Evolutionary conservation across 257 asterid species (phyloP), one percentile per base, ranked within the genome.

Genomic region (Vinca minor): DNA sequence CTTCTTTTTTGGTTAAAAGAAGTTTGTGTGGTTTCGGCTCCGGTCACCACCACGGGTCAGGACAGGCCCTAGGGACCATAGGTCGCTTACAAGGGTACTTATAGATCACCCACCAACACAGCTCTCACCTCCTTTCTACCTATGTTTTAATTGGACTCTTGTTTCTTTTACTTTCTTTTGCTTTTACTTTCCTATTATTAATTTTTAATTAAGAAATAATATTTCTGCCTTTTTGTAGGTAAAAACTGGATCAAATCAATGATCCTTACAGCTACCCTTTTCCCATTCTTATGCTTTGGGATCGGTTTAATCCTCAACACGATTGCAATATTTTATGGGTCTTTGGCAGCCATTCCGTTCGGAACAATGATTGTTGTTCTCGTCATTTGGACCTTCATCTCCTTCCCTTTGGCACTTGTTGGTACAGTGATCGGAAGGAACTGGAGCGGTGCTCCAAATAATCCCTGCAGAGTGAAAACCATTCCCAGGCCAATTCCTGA

Each of bases 401-500:
- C 91, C 64, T 82, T 84, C 46, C 91, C 89, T 50, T 42, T 83
- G 56, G 83, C 87, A 28, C 81, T 83, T 74, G 73, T 83, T 63
- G 89, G 89, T 58, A 83, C 86, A 52, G 86, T 83, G n/a, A 63
- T 81, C 68, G 89, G 89, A 66, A 75, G 79, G 74, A 84, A 79
- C 75, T 84, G 91, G 82, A 81, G 87, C 64, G 91, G 91, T 42
- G 81, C 87, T 64, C 91, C 91, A 26, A 73, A 79, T 66, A 79
- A 82, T 79, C 91, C 91, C 0, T 84, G 91, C 63, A 82, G 91
- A 56, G 91, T 84, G 76, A 84, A 84, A 73, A 82, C 91, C 69
- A 82, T 84, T 54, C 91, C 91, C 35, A 82, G 87, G 58, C 98
- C 96, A 42, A 89, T 92, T 53, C 98, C 98, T 5, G 96, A 86